These are phyloP conservation scores for Zizania palustris DNA, from an alignment of 202 grass and related monocot species.

Conservation along the genomic window DNA sequence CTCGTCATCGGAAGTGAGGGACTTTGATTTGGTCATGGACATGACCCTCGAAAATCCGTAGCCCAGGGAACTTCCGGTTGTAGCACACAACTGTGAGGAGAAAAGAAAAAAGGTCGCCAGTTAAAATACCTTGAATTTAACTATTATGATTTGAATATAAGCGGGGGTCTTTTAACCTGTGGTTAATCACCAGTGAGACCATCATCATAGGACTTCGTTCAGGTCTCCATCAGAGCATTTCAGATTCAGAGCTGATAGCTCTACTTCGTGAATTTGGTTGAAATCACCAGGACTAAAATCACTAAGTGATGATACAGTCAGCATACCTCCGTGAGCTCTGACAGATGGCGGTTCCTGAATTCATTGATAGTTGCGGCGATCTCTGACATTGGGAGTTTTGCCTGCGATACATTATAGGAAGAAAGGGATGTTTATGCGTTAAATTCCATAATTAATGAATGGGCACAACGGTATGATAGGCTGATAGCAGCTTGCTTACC, in stretches of 20 bases:
- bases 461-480: not conserved
- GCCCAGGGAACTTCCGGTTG: slow-evolving; percentile 75
- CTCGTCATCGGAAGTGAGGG: slow-evolving; percentile 63
- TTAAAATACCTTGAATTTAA: not conserved
- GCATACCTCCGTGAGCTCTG: slow-evolving; percentile 89
- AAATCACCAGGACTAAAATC: slow-evolving; percentile 10
- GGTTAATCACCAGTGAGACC: not conserved
- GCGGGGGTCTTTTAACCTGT: too few relatives aligned
- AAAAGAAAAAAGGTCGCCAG: not conserved
- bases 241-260: not conserved
- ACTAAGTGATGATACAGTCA: slow-evolving; percentile 27
- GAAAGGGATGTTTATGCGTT: slow-evolving; percentile 16
- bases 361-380: slow-evolving; percentile 93
- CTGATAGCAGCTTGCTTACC: slow-evolving; percentile 49
- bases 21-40: slow-evolving; percentile 58
- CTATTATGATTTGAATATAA: not conserved
- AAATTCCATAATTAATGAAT: slow-evolving; percentile 32
- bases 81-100: slow-evolving; percentile 66
- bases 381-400: slow-evolving; percentile 94
- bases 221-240: not conserved
- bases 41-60: slow-evolving; percentile 79
- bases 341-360: slow-evolving; percentile 89
- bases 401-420: slow-evolving; percentile 46
- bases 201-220: not conserved
- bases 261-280: slow-evolving; percentile 12